Conservation (phyloP, 2,329 filamentous ascomycete species). For the Pseudogymnoascus sp. region DNA sequence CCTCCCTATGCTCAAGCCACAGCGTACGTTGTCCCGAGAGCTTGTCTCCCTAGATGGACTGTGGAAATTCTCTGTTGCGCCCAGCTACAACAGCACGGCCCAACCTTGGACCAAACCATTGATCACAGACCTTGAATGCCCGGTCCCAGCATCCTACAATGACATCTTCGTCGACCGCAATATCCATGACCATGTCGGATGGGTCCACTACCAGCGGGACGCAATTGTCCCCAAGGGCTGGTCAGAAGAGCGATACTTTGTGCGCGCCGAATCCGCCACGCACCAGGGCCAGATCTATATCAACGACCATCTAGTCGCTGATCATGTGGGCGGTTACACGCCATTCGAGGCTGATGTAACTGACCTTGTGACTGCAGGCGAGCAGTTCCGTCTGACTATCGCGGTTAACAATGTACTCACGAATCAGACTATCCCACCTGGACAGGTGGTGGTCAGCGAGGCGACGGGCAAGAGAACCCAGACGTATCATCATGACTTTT, state of each 20-base stretch:
- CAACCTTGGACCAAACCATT: background rate
- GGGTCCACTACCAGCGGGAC: slow-evolving; percentile 28
- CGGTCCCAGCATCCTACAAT: slow-evolving; percentile 25
- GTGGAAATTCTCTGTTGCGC: slow-evolving; percentile 20
- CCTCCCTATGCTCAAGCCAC: slow-evolving; percentile 20
- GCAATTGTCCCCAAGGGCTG: slow-evolving; percentile 23
- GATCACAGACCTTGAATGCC: slow-evolving; percentile 11
- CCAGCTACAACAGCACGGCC: background rate
- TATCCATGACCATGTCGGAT: slow-evolving; percentile 28
- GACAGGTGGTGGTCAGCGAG: background rate
- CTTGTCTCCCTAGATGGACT: slow-evolving; percentile 21
- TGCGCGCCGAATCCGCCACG: slow-evolving; percentile 26
- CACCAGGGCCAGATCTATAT: slow-evolving; percentile 26
- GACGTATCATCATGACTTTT: slow-evolving; percentile 28
- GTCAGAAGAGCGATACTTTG: slow-evolving; percentile 18
- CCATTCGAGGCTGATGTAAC: slow-evolving; percentile 26
- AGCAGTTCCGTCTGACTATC: slow-evolving; percentile 26
- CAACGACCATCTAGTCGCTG: slow-evolving; percentile 22
- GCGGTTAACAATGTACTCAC: slow-evolving; percentile 28
- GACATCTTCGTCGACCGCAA: slow-evolving; percentile 21
- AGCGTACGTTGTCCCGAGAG: slow-evolving; percentile 16
- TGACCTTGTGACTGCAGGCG: slow-evolving; percentile 17
- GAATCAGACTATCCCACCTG: slow-evolving; percentile 18
- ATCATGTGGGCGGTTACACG: slow-evolving; percentile 26
- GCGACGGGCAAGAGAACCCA: slow-evolving; percentile 21